These are phyloP conservation scores for Metarhizium brunneum DNA, from an alignment of 2,329 filamentous ascomycete genomes.

Conservation along the genomic window DNA sequence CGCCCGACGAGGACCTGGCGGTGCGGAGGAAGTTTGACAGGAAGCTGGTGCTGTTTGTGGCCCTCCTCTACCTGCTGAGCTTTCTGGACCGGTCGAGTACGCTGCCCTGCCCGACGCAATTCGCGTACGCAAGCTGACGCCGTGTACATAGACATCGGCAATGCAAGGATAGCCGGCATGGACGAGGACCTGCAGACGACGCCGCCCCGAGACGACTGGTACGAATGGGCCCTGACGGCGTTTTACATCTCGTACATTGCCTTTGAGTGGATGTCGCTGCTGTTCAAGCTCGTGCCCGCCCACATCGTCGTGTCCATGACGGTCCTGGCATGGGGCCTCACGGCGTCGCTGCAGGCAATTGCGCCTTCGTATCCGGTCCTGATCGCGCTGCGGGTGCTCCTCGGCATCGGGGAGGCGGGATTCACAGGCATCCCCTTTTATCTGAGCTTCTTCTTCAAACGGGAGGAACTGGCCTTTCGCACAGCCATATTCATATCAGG, in stretches of 20 bases:
- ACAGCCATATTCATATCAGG: conserved; percentile 80
- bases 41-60: conserved; percentile 70
- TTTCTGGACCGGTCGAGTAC: conserved; percentile 81
- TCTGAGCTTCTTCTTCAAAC: conserved; percentile 54
- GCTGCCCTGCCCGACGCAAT: conserved; percentile 14
- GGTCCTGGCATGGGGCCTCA: conserved; percentile 70
- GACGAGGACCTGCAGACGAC: conserved; percentile 48
- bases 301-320: conserved; percentile 50
- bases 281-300: conserved; percentile 51
- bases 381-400: conserved; percentile 42
- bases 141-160: conserved; percentile 44
- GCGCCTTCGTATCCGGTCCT: conserved; percentile 54
- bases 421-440: conserved; percentile 57
- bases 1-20: conserved; percentile 59
- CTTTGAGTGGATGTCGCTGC: conserved; percentile 57
- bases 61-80: conserved; percentile 72
- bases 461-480: conserved; percentile 69
- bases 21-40: conserved; percentile 70
- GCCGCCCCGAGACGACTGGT: conserved; percentile 37
- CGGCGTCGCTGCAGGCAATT: conserved; percentile 64
- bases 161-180: conserved; percentile 55
- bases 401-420: conserved; percentile 57
- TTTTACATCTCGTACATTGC: conserved; percentile 56
- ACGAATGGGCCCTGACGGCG: conserved; percentile 50
- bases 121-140: not conserved